Percentiles rank a stretch among this genome's conserved stretches.
Evolutionary conservation across 169 alveolate species (phyloP).

Genomic region (Babesia bigemina): DNA sequence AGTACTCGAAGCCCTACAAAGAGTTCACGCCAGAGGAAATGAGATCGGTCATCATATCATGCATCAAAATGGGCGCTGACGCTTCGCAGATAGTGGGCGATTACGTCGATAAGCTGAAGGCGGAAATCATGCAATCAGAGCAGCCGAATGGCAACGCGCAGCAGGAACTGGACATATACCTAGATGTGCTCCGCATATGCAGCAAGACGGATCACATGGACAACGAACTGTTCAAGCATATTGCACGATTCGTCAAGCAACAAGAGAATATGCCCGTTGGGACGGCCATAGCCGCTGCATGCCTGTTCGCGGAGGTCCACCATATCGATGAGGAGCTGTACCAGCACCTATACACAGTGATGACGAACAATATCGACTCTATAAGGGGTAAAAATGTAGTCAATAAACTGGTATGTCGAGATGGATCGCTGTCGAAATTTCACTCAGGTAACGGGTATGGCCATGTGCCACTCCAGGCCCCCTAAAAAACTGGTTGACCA

Average conservation of each 20-base stretch:
- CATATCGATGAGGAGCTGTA: conserved; percentile 42
- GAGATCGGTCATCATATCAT: conserved; percentile 1
- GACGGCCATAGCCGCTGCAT: background rate
- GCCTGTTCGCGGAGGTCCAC: conserved; percentile 12
- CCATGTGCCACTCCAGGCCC: conserved; percentile 20
- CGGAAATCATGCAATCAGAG: background rate
- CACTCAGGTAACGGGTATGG: background rate
- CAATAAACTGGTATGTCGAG: conserved; percentile 7
- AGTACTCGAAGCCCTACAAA: conserved; percentile 20
- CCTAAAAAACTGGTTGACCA: conserved; percentile 29
- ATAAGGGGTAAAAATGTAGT: conserved; percentile 55
- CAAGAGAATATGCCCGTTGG: background rate
- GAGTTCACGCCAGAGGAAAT: conserved; percentile 16
- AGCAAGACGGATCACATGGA: conserved; percentile 38
- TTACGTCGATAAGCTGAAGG: conserved; percentile 22
- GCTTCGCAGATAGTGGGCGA: conserved; percentile 23
- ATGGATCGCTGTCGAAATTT: background rate
- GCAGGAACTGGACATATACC: conserved; percentile 2
- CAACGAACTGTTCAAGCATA: conserved; percentile 21
- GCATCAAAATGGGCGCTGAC: conserved; percentile 1
- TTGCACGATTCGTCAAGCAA: conserved; percentile 17
- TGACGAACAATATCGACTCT: conserved; percentile 33
- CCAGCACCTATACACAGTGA: conserved; percentile 15
- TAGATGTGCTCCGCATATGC: conserved; percentile 31
- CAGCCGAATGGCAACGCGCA: background rate